Conservation (phyloP, 148 eudicot species). For the Arbutus unedo region DNA sequence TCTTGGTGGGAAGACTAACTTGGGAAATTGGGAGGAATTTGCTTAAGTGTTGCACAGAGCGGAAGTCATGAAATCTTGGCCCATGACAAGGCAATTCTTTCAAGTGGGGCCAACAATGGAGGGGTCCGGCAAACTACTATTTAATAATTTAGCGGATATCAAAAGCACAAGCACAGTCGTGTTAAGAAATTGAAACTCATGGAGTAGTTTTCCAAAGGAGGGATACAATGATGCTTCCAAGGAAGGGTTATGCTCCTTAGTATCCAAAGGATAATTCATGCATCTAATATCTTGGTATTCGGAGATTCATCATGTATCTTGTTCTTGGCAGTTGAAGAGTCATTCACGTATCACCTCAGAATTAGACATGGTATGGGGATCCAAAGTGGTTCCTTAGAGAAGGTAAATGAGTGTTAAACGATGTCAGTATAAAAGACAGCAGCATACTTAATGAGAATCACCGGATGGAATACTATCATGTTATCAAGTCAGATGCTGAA, state of each 20-base stretch:
- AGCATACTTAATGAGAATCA: neutral
- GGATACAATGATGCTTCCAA: neutral
- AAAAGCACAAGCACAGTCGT: neutral
- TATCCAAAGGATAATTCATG: neutral
- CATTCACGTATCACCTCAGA: neutral
- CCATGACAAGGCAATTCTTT: neutral
- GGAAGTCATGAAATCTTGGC: no score
- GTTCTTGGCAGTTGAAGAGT: neutral
- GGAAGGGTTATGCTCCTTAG: neutral
- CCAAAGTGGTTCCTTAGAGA: neutral
- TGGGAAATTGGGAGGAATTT: no score
- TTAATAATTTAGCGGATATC: neutral
- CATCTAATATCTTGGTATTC: conserved; percentile 3
- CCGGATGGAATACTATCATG: neutral
- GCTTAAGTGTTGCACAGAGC: no score
- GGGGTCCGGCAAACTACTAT: neutral
- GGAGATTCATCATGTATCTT: neutral
- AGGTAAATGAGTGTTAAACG: neutral
- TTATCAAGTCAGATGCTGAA: neutral
- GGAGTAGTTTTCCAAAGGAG: neutral
- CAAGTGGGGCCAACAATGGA: neutral
- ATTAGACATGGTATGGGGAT: neutral
- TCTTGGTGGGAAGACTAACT: no score
- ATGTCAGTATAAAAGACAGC: neutral
- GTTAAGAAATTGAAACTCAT: neutral